Conservation (phyloP, 1,139 yeast genomes). For the Kluyveromyces sp. region DNA sequence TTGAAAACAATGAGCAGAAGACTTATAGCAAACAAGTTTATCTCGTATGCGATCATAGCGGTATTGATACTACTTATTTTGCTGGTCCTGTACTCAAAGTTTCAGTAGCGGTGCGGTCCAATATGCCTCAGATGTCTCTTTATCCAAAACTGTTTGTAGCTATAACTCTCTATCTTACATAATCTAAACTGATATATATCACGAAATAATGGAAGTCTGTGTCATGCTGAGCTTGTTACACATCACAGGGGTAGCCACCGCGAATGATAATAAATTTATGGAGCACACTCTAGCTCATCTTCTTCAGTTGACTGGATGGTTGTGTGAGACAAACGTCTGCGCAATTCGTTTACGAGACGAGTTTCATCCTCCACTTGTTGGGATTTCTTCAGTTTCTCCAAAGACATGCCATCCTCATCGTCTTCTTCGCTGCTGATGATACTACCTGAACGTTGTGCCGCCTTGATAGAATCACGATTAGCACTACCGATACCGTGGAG, state of each 20-base stretch:
- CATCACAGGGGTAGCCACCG: no score
- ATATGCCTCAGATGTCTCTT: background rate
- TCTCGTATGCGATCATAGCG: constrained; percentile 92
- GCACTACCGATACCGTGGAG: constrained; percentile 25
- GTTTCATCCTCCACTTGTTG: constrained; percentile 3
- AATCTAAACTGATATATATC: background rate
- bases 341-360: constrained; percentile 4
- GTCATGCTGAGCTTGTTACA: background rate
- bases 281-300: constrained; percentile 6
- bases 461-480: constrained; percentile 22
- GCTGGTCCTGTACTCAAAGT: constrained; percentile 80
- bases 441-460: constrained; percentile 15
- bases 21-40: constrained; percentile 88
- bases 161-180: background rate
- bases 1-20: constrained; percentile 88
- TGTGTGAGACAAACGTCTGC: constrained; percentile 4
- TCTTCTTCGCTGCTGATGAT: constrained; percentile 11
- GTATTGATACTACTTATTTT: constrained; percentile 77
- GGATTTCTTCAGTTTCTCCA: constrained; percentile 1
- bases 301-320: constrained; percentile 5
- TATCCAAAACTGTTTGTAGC: background rate
- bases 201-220: background rate
- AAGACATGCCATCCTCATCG: constrained; percentile 7
- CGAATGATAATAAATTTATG: no score
- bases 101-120: no score